These are phyloP conservation scores for Solanum corneliomulleri DNA, from an alignment of 257 asterid species.

Conservation along the genomic window DNA sequence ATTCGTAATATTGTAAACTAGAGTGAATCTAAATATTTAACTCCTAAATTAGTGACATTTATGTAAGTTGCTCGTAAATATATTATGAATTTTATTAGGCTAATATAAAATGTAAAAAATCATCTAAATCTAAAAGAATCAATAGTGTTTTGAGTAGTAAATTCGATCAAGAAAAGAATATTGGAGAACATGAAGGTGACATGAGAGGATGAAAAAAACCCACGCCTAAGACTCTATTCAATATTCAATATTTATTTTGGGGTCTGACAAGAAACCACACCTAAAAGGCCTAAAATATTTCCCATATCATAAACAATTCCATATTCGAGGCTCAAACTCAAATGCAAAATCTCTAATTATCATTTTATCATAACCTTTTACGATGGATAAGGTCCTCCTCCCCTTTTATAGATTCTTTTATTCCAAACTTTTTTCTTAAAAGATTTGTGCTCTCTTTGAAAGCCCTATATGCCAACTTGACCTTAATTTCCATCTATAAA, in stretches of 20 bases:
- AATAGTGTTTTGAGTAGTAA: not conserved
- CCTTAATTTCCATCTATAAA: constrained; percentile 28
- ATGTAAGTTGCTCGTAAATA: not conserved
- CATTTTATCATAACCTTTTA: not conserved
- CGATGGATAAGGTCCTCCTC: not conserved
- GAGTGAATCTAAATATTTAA: too few relatives aligned
- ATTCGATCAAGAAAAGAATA: not conserved
- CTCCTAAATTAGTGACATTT: not conserved
- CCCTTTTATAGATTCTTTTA: constrained; percentile 25
- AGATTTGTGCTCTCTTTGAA: constrained; percentile 7
- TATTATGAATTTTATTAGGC: not conserved
- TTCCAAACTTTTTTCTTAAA: not conserved
- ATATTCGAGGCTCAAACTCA: not conserved
- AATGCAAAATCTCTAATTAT: not conserved
- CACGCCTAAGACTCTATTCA: not conserved
- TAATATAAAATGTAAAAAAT: not conserved
- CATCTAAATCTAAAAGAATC: not conserved
- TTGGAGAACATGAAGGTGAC: constrained; percentile 10
- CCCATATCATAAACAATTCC: not conserved
- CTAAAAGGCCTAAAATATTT: too few relatives aligned
- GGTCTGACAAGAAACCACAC: too few relatives aligned
- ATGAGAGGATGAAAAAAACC: constrained; percentile 17
- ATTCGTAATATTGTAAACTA: not conserved
- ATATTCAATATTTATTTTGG: not conserved
- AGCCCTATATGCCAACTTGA: not conserved